Conservation (phyloP, 306 rosid genomes). For the Rubus parviflorus region DNA sequence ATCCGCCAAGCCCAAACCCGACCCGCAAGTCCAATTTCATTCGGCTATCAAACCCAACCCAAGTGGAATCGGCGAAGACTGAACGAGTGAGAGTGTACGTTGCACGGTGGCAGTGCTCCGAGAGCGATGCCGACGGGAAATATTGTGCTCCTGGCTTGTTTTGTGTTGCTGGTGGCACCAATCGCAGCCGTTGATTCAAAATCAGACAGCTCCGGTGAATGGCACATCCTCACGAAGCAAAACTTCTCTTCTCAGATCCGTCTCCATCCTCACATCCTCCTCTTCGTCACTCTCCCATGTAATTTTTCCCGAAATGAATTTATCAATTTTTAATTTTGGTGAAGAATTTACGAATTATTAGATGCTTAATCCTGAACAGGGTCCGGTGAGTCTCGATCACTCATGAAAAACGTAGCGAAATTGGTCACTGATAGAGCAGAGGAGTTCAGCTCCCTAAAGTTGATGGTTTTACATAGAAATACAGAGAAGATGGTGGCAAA, state of each 20-base stretch:
- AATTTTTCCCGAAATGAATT: neutral
- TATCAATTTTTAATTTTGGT: neutral
- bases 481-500: conserved; percentile 56
- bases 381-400: conserved; percentile 86
- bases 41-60: neutral
- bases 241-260: conserved; percentile 88
- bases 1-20: neutral
- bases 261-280: conserved; percentile 70
- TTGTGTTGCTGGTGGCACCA: conserved; percentile 3
- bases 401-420: conserved; percentile 54
- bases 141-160: neutral
- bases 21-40: neutral
- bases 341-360: neutral
- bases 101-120: neutral
- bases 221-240: conserved; percentile 78
- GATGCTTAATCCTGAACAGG: conserved; percentile 40
- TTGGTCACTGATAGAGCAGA: conserved; percentile 27
- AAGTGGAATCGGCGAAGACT: neutral
- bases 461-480: conserved; percentile 61
- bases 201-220: conserved; percentile 38
- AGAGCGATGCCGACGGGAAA: neutral
- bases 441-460: conserved; percentile 48
- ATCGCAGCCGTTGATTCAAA: conserved; percentile 23
- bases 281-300: conserved; percentile 78
- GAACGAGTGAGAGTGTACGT: neutral